Percentiles rank a stretch among this genome's conserved stretches.
Evolutionary conservation across 345 rosid species (phyloP).

Genomic region (Populus tremula): DNA sequence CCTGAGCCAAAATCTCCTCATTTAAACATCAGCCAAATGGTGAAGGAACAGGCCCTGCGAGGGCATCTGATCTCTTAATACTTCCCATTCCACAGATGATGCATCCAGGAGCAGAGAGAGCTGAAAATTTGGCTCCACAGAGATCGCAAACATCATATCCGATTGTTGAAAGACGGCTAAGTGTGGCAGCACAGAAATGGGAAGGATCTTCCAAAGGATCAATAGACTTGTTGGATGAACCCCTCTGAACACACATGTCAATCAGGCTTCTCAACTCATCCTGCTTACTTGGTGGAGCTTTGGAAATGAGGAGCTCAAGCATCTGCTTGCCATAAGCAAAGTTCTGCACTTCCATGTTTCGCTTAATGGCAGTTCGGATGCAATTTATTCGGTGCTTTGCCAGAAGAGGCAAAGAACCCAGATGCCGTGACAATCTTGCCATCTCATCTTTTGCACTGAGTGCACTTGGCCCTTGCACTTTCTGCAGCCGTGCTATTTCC

Average conservation of each 20-base stretch:
- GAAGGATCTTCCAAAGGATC: conserved; percentile 96
- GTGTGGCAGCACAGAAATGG: conserved; percentile 92
- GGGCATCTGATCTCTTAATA: conserved; percentile 86
- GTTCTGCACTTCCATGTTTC: conserved; percentile 98
- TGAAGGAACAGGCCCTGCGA: conserved; percentile 69
- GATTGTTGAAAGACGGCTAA: conserved; percentile 89
- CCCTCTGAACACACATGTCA: conserved; percentile 89
- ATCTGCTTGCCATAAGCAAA: conserved; percentile 86
- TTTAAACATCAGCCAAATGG: conserved; percentile 66
- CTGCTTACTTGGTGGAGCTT: conserved; percentile 89
- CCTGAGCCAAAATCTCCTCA: background rate
- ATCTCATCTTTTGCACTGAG: conserved; percentile 96
- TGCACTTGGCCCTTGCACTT: conserved; percentile 86
- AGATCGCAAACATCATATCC: conserved; percentile 96
- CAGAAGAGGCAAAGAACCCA: conserved; percentile 81
- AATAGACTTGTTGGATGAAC: conserved; percentile 81
- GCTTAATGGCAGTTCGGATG: conserved; percentile 87
- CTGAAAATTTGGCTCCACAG: conserved; percentile 93
- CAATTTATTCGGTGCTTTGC: conserved; percentile 96
- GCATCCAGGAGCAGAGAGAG: conserved; percentile 86
- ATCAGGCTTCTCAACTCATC: conserved; percentile 83
- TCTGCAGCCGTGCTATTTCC: conserved; percentile 89
- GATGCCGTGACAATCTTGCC: conserved; percentile 90
- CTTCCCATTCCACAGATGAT: conserved; percentile 98
- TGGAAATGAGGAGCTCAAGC: conserved; percentile 90